phyloP scores from a whole-genome alignment of 176 grass and related monocot genomes.

The Microstegium vimineum region DNA sequence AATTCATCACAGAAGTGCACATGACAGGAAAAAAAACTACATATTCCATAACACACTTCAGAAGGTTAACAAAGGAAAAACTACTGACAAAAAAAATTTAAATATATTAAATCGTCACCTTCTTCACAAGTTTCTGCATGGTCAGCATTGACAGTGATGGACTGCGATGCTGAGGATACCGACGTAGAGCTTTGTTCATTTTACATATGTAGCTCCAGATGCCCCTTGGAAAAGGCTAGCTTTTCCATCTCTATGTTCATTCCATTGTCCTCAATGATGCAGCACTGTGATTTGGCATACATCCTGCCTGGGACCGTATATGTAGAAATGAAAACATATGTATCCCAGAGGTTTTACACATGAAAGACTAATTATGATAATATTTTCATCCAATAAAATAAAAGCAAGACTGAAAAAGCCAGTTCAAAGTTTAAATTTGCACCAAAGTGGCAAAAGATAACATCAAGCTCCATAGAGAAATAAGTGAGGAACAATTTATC shows the following conservation, averaged over 20 bases:
- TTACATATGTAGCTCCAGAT: constrained; percentile 97
- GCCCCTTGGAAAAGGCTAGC: constrained; percentile 89
- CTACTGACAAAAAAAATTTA: background rate
- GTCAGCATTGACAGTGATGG: constrained; percentile 44
- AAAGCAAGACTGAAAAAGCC: background rate
- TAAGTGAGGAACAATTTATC: background rate
- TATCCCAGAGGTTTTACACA: background rate
- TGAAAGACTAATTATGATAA: background rate
- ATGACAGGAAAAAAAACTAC: background rate
- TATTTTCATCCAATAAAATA: background rate
- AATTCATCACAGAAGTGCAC: background rate
- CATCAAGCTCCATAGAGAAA: background rate
- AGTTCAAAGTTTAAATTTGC: background rate
- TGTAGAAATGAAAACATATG: constrained; percentile 11
- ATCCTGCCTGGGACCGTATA: constrained; percentile 75
- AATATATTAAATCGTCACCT: constrained; percentile 37
- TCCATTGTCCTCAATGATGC: constrained; percentile 85
- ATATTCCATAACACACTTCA: constrained; percentile 5
- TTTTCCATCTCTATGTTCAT: constrained; percentile 97
- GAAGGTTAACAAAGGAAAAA: background rate
- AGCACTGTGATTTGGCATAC: constrained; percentile 81
- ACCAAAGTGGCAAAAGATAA: background rate
- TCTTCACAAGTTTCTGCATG: constrained; percentile 72
- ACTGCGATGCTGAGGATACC: constrained; percentile 44
- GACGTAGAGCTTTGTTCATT: constrained; percentile 82